Evolutionary conservation across 164 flowering plant species (phyloP), one percentile per base, ranked within the genome.

Genomic region (Magnolia kwangsiensis): DNA sequence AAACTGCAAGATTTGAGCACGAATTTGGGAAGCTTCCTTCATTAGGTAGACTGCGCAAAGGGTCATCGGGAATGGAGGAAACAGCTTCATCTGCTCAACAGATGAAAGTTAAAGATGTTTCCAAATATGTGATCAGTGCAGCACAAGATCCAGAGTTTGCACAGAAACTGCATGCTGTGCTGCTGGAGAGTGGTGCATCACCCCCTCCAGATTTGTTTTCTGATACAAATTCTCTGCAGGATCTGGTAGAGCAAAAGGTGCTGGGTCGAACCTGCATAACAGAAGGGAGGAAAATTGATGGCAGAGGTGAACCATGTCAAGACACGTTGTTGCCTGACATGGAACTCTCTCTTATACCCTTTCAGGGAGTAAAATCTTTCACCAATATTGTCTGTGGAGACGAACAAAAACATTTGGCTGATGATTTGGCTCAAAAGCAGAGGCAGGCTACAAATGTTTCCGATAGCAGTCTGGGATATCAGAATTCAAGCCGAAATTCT

Each of bases 111-210:
- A 88, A 90, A 77, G 91, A 90, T 85, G 95, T 91, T 51, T 91
- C 94, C 16, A 86, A 89, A 61, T 93, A 89, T 86, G 97, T 91
- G 64, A 88, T 88, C 72, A 92, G 86, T 82, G 94, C 96, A 51
- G 91, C 98, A 72, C 90, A 93, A 82, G 80, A 93, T 80, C 92
- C 98, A 50, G 95, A 90, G 78, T 90, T 93, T 83, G 95, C 95
- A 14, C 93, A 89, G 82, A 91, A 93, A 78, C 82, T 92, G 51
- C 93, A 88, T 84, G 92, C 96, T 75, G 91, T 95, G 75, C 85
- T 91, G 81, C 77, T 90, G 75, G 94, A 95, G 80, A 92, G 91
- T 81, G 97, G 92, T 70, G 92, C 95, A 59, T 84, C 93, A 16
- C 95, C 93, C 70, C 94, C 95, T 20, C 84, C 89, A 65, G 89